Conservation (phyloP, 2,329 filamentous ascomycete species). For the Drechslera avenae region DNA sequence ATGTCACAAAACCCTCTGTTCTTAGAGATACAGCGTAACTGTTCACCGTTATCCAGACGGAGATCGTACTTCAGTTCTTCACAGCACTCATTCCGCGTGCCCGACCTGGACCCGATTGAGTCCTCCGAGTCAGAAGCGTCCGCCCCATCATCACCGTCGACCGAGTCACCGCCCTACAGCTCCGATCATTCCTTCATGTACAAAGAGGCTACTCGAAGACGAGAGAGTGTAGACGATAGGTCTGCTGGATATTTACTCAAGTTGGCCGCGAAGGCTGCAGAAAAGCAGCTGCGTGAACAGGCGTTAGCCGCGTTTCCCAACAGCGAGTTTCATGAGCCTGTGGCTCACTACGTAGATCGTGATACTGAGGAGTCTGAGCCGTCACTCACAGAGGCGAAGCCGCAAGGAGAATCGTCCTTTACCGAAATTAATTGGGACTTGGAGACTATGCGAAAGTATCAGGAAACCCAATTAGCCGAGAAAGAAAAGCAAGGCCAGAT, state of each 20-base stretch:
- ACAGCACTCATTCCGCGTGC: conserved; percentile 64
- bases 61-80: conserved; percentile 47
- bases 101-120: conserved; percentile 65
- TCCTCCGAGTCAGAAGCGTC: conserved; percentile 63
- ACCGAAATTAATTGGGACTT: conserved; percentile 74
- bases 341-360: conserved; percentile 73
- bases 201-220: conserved; percentile 60
- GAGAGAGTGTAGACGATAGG: conserved; percentile 74
- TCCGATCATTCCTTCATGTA: conserved; percentile 57
- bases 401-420: conserved; percentile 66
- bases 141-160: conserved; percentile 53
- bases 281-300: conserved; percentile 78
- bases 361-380: conserved; percentile 53
- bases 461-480: conserved; percentile 60
- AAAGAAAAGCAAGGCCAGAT: conserved; percentile 28
- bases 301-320: conserved; percentile 78
- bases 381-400: conserved; percentile 16
- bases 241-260: conserved; percentile 78
- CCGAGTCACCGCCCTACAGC: conserved; percentile 51
- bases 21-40: conserved; percentile 43
- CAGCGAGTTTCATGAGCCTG: conserved; percentile 69
- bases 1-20: conserved; percentile 42
- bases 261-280: conserved; percentile 77
- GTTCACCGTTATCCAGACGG: conserved; percentile 37
- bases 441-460: conserved; percentile 79